phyloP scores from a whole-genome alignment of 2,329 filamentous ascomycete species.

The Claviceps fusiformis region DNA sequence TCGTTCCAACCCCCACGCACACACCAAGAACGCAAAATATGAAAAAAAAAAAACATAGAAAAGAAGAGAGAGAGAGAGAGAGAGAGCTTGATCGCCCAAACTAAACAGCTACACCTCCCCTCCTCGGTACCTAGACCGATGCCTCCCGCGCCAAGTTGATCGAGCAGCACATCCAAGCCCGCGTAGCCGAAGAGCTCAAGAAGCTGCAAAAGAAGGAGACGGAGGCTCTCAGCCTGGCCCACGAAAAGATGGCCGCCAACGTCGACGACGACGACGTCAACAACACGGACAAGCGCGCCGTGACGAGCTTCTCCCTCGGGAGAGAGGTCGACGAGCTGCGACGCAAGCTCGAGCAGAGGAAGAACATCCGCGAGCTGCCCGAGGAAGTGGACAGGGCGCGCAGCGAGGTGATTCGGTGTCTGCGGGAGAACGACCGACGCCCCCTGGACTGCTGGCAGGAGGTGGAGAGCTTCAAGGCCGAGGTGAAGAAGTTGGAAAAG shows the following conservation, averaged over 20 bases:
- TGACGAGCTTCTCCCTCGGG: slow-evolving; percentile 35
- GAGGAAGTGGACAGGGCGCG: slow-evolving; percentile 61
- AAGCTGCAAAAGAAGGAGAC: slow-evolving; percentile 60
- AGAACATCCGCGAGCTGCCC: slow-evolving; percentile 55
- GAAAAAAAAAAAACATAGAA: too few species aligned
- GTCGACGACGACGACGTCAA: slow-evolving; percentile 18
- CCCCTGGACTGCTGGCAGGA: slow-evolving; percentile 92
- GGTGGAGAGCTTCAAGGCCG: slow-evolving; percentile 78
- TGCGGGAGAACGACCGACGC: slow-evolving; percentile 71
- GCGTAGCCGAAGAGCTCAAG: slow-evolving; percentile 74
- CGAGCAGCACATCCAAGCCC: slow-evolving; percentile 79
- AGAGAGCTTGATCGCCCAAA: background rate
- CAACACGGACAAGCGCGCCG: slow-evolving; percentile 7
- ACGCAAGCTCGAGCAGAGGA: slow-evolving; percentile 45
- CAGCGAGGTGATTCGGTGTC: slow-evolving; percentile 62
- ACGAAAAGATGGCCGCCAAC: slow-evolving; percentile 45
- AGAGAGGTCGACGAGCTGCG: slow-evolving; percentile 47
- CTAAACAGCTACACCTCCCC: background rate
- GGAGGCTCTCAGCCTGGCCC: slow-evolving; percentile 53
- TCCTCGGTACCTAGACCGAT: slow-evolving; percentile 54
- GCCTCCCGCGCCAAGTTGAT: slow-evolving; percentile 68
- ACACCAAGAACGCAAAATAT: too few species aligned
- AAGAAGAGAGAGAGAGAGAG: too few species aligned
- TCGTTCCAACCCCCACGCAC: too few species aligned
- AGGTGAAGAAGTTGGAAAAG: slow-evolving; percentile 76